A percentile compares a stretch with the other conserved stretches of the same genome.
phyloP scores from a whole-genome alignment of 495 filamentous ascomycete species.

The Viridothelium virens region DNA sequence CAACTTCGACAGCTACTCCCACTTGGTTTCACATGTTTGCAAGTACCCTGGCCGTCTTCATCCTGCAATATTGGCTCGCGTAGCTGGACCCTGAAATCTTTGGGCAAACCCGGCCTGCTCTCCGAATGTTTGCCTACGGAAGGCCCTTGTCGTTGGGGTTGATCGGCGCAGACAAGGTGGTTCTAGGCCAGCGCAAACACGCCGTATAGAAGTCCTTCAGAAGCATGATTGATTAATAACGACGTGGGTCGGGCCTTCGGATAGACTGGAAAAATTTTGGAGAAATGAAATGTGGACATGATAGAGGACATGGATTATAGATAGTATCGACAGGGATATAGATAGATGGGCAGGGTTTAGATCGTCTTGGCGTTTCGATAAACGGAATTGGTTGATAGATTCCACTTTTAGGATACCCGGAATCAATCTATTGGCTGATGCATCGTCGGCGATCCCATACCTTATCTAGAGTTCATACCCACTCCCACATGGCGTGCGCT shows the following conservation, averaged over 20 bases:
- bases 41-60: background rate
- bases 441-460: background rate
- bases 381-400: background rate
- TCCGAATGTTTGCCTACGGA: background rate
- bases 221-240: background rate
- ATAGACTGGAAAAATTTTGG: background rate
- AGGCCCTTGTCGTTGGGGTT: background rate
- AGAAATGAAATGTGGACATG: background rate
- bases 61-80: constrained; percentile 2
- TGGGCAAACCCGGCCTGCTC: background rate
- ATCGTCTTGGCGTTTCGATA: background rate
- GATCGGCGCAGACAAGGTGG: background rate
- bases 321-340: constrained; percentile 3
- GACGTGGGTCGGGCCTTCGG: background rate
- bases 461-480: background rate
- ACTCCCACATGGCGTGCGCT: background rate
- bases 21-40: background rate
- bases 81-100: background rate
- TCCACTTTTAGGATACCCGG: background rate
- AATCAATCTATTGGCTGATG: background rate
- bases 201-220: background rate
- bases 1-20: background rate
- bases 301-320: background rate
- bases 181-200: background rate
- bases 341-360: background rate